Evolutionary conservation across 1,284 basidiomycete species (phyloP), one percentile per base, ranked within the genome.

Genomic region (Leccinum insigne): DNA sequence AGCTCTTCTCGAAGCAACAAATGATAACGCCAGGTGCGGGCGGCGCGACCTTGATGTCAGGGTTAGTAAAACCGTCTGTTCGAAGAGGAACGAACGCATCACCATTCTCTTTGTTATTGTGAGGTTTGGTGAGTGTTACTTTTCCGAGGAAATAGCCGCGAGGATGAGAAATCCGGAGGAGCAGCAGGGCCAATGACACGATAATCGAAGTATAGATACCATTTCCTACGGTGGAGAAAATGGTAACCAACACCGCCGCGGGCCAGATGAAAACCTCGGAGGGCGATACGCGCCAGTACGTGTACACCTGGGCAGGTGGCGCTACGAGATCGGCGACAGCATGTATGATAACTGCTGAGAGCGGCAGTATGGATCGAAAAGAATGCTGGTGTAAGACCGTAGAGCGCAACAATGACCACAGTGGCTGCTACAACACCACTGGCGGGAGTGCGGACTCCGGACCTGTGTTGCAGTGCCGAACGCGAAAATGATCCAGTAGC

Each of bases 401-500:
- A 29, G 26, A 29, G 26, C 26, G 26, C 26, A 29, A 29, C 26
- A 29, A 29, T 29, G 26, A 29, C 26, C 26, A 29, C 26, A 29
- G 26, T 29, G 26, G 26, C 26, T 29, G 26, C 26, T 29, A 29
- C 26, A 29, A 29, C 26, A 29, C 26, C 26, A 29, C 26, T 29
- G 26, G 26, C 26, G 26, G 26, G 26, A 29, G 26, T 29, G 26
- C 26, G 26, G 26, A 29, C 26, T 29, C 26, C 26, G 26, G 26
- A 29, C 26, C 26, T 29, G 26, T 29, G 26, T 29, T 29, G 26
- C 26, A 29, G 26, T 2, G 98, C 97, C 3, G 96, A 95, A 44
- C 97, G 94, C 54, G 96, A 98, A 86, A 99, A 99, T 0, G 96
- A 99, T 14, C 97, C 98, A 8, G 98, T 99, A 0, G 96, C 95